Evolutionary conservation across 1,139 yeast species (phyloP).

Genomic region (Suhomyces atakaporum): DNA sequence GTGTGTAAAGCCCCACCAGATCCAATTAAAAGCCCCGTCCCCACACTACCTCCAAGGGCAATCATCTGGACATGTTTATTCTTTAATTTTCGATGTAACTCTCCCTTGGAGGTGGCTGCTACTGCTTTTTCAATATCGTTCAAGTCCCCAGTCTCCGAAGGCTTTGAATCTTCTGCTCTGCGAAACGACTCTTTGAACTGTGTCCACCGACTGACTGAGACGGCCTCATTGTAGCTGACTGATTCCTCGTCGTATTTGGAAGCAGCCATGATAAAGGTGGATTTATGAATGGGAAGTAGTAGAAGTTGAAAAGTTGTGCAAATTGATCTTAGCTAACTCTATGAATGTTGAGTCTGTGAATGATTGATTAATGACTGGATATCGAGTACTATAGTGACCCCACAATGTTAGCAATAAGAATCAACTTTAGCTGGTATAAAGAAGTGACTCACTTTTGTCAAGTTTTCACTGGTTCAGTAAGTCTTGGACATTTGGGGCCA

Average conservation of each 20-base stretch:
- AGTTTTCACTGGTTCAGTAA: no score
- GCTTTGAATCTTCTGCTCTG: constrained; percentile 11
- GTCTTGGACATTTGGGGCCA: constrained; percentile 2
- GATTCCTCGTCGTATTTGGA: constrained; percentile 8
- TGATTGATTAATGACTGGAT: no score
- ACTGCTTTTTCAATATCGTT: constrained; percentile 39
- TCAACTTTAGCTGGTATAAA: no score
- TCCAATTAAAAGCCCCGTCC: constrained; percentile 62
- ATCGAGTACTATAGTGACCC: no score
- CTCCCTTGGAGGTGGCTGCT: constrained; percentile 41
- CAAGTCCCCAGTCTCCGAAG: constrained; percentile 19
- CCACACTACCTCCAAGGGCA: constrained; percentile 48
- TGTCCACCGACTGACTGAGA: constrained; percentile 8
- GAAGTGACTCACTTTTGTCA: no score
- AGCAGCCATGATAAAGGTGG: no score
- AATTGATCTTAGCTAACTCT: no score
- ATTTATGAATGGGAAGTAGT: no score
- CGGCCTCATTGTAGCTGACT: constrained; percentile 5
- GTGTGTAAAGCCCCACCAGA: constrained; percentile 64
- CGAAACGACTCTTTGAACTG: constrained; percentile 18
- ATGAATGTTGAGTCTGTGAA: no score
- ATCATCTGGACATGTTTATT: constrained; percentile 48
- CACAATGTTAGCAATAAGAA: no score
- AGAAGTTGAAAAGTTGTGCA: no score
- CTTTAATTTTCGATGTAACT: constrained; percentile 38